These are phyloP conservation scores for Aspergillus coremiiformis DNA, from an alignment of 495 filamentous ascomycete genomes.

Conservation along the genomic window DNA sequence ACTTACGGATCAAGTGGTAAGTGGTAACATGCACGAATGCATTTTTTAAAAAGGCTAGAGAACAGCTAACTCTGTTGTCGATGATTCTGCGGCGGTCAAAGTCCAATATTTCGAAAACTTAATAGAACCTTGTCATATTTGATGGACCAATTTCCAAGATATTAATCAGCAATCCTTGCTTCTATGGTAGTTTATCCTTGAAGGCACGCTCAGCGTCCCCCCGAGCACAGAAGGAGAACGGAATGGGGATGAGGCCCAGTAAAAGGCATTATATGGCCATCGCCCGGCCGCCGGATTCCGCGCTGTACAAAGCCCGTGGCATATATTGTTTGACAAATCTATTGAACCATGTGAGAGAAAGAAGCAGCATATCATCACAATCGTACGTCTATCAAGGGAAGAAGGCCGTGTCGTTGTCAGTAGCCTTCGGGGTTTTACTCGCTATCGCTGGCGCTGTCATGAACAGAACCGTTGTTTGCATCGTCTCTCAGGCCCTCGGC, in stretches of 20 bases:
- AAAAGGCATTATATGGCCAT: background rate
- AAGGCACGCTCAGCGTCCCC: background rate
- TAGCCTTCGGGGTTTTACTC: slow-evolving; percentile 20
- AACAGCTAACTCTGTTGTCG: background rate
- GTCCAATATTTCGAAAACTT: background rate
- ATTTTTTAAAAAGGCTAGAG: background rate
- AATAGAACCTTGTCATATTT: background rate
- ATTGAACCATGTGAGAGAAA: slow-evolving; percentile 1
- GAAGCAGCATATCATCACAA: slow-evolving; percentile 12
- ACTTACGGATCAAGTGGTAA: background rate
- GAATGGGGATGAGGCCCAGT: background rate
- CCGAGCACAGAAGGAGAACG: background rate
- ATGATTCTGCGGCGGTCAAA: background rate
- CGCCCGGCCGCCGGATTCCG: background rate
- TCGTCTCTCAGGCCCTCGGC: slow-evolving; percentile 35
- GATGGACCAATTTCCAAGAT: background rate
- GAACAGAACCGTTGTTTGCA: slow-evolving; percentile 23
- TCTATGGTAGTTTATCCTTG: background rate
- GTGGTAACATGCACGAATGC: background rate
- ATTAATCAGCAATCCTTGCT: background rate
- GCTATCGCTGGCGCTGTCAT: slow-evolving; percentile 38
- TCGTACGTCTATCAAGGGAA: slow-evolving; percentile 12
- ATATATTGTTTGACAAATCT: background rate
- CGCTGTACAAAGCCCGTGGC: background rate
- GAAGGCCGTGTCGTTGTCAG: background rate